A percentile compares a stretch with the other conserved stretches of the same genome.
Conservation (phyloP, 2,329 filamentous ascomycete genomes). For the Hysterium pulicare region DNA sequence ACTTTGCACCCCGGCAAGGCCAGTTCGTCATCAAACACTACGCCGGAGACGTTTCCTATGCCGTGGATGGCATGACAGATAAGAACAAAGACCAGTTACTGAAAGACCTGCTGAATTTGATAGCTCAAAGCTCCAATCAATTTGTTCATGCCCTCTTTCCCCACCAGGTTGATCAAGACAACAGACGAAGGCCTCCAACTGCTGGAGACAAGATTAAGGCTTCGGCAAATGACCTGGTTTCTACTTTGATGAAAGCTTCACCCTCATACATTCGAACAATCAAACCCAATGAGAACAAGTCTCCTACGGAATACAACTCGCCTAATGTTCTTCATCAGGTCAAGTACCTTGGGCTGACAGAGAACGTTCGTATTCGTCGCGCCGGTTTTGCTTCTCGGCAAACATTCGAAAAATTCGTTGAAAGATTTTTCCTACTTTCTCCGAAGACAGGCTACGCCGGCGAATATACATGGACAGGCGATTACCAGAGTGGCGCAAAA, state of each 20-base stretch:
- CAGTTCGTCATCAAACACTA: slow-evolving; percentile 99
- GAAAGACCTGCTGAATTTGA: slow-evolving; percentile 87
- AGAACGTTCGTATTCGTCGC: slow-evolving; percentile 95
- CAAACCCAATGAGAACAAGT: slow-evolving; percentile 99
- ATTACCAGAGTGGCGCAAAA: slow-evolving; percentile 79
- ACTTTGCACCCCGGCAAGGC: slow-evolving; percentile 87
- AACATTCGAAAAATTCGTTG: slow-evolving; percentile 96
- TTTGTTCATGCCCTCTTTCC: slow-evolving; percentile 92
- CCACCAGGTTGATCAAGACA: slow-evolving; percentile 89
- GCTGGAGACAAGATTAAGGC: slow-evolving; percentile 94
- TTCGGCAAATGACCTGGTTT: slow-evolving; percentile 91
- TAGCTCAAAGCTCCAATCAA: slow-evolving; percentile 75
- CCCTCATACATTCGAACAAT: slow-evolving; percentile 98
- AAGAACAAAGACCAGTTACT: slow-evolving; percentile 98
- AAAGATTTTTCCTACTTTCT: slow-evolving; percentile 92
- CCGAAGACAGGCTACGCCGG: slow-evolving; percentile 94
- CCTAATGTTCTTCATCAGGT: slow-evolving; percentile 95
- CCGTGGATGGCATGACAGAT: slow-evolving; percentile 94
- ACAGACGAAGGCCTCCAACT: slow-evolving; percentile 88
- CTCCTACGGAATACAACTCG: slow-evolving; percentile 84
- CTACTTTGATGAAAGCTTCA: slow-evolving; percentile 94
- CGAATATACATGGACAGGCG: slow-evolving; percentile 93
- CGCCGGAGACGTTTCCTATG: slow-evolving; percentile 92
- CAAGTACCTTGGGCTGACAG: slow-evolving; percentile 98
- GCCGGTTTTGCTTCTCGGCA: slow-evolving; percentile 97